These are phyloP conservation scores for Mycena rebaudengoi DNA, from an alignment of 768 basidiomycete species.

Conservation along the genomic window DNA sequence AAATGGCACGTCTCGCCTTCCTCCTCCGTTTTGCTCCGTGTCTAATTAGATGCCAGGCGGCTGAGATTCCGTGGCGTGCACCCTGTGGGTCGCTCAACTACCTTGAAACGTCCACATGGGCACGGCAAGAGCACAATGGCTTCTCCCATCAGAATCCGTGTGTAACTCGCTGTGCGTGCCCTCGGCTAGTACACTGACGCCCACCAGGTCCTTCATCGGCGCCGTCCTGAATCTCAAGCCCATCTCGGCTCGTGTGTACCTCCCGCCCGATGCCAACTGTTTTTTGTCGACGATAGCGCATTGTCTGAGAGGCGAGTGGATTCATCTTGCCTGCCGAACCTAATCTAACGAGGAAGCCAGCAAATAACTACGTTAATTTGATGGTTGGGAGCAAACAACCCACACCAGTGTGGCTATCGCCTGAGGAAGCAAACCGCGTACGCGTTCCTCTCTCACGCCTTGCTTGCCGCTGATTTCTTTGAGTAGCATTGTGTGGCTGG, in stretches of 20 bases:
- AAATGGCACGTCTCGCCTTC: conserved; percentile 63
- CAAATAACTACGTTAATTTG: conserved; percentile 87
- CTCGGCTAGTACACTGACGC: too few relatives aligned
- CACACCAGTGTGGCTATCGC: conserved; percentile 78
- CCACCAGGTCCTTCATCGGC: conserved; percentile 72
- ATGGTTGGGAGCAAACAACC: conserved; percentile 92
- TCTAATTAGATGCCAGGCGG: conserved; percentile 39
- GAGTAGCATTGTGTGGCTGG: conserved; percentile 85
- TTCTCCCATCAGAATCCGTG: conserved; percentile 87
- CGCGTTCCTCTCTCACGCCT: conserved; percentile 13
- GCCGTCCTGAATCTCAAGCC: conserved; percentile 85
- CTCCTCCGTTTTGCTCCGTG: not conserved
- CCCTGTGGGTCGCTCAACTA: conserved; percentile 81
- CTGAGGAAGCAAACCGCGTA: conserved; percentile 78
- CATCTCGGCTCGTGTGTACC: conserved; percentile 75
- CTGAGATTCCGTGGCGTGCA: conserved; percentile 77
- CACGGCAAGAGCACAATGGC: conserved; percentile 88
- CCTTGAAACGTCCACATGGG: conserved; percentile 88
- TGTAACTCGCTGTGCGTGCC: not conserved
- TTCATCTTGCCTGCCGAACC: too few relatives aligned
- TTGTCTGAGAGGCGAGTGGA: conserved; percentile 77
- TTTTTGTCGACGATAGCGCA: conserved; percentile 86
- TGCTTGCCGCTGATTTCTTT: conserved; percentile 1
- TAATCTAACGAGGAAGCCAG: too few relatives aligned
- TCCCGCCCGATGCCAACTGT: conserved; percentile 92